A percentile compares a stretch with the other conserved stretches of the same genome.
phyloP scores from a whole-genome alignment of 2,329 filamentous ascomycete species.

The Claviceps arundinis region DNA sequence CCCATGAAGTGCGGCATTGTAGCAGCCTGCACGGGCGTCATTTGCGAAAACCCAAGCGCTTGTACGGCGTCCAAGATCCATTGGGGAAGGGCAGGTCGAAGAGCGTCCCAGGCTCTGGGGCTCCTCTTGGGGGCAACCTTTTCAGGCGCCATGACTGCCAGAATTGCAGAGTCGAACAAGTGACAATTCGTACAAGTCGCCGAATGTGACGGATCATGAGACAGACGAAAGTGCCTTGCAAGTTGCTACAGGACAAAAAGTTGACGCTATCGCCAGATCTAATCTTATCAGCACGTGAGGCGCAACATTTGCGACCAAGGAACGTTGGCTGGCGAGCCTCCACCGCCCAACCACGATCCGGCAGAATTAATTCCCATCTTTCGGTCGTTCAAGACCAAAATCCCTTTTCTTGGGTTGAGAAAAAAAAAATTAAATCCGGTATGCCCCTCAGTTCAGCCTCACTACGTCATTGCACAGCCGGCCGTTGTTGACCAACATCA shows the following conservation, averaged over 20 bases:
- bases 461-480: conserved; percentile 7
- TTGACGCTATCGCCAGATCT: conserved; percentile 8
- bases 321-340: background rate
- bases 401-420: background rate
- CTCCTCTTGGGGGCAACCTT: conserved; percentile 28
- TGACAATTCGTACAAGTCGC: too few relatives aligned
- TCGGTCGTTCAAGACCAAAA: background rate
- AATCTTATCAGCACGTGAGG: conserved; percentile 22
- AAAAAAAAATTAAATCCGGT: background rate
- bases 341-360: conserved; percentile 1
- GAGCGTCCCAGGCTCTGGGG: conserved; percentile 30
- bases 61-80: conserved; percentile 79
- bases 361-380: conserved; percentile 5
- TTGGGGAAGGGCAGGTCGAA: conserved; percentile 29
- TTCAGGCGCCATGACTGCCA: conserved; percentile 18
- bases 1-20: conserved; percentile 78
- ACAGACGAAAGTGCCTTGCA: too few relatives aligned
- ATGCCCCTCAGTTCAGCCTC: background rate
- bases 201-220: too few relatives aligned
- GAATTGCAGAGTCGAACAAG: background rate
- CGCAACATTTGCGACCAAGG: background rate
- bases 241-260: conserved; percentile 1
- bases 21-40: conserved; percentile 91
- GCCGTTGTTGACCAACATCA: conserved; percentile 2
- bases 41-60: conserved; percentile 72